Base-by-base conservation (phyloP, 2,329 filamentous ascomycete genomes). In the Blastomyces parvus region DNA sequence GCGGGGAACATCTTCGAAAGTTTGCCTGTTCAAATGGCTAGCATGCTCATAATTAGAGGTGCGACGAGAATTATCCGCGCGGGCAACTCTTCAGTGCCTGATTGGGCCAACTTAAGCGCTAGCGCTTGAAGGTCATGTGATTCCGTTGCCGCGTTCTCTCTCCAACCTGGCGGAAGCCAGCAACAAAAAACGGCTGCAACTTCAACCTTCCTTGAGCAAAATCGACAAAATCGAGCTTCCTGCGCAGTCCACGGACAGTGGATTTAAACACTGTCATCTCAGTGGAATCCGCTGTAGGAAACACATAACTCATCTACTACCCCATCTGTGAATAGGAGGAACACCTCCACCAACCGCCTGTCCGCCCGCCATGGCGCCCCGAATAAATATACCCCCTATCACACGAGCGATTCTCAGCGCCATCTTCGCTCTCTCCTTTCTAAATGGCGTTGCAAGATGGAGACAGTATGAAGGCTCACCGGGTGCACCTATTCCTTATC, bases 311-410 rank as follows among this genome's bases (percentile, higher is more conserved):
- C 9, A 22, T 53, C 25, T 13, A 6, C 11, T 52, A 17, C 38
- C 56, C 38, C 56, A 44, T 19, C 38, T 7, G 14, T 17, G n/a
- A 22, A 44, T 44, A 40, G 7, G 22, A 40, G 7, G 22, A 42
- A 59, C 25, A 33, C 22, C 19, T n/a, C 25, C 17, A 25, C 27
- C 55, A 38, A 40, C 36, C 36, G 22, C 1, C 27, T 27, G 25
- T 17, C 27, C 27, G 7, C 77, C 71, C 73, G 88, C 71, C 66
- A 85, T 96, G 91, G 84, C 89, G 71, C 83, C 87, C 62, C 88
- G 93, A 80, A 83, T 97, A 78, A 97, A 95, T 73, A 88, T 97
- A 67, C 94, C 94, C 65, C 93, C 94, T 38, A 85, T 96, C 69
- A 97, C 94, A 58, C 88, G 94, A 67, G 86, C 85, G 70, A 82